Evolutionary conservation across 169 alveolate species (phyloP).

Genomic region (Eimeria acervulina): DNA sequence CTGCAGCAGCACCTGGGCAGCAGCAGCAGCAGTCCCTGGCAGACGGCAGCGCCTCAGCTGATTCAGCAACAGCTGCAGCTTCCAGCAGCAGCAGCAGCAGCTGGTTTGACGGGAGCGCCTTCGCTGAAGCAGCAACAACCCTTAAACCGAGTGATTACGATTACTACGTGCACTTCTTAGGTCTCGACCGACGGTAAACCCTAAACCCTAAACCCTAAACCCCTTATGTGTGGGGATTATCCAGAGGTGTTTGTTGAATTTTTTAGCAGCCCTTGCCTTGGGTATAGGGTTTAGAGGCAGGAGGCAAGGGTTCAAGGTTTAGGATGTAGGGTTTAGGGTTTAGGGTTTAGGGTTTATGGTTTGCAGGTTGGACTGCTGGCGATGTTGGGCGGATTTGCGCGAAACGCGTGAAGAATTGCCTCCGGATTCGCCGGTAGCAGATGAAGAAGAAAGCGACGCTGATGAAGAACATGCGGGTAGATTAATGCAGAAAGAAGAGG

Average conservation of each 20-base stretch:
- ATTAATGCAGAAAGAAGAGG: background rate
- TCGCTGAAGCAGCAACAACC: slow-evolving; percentile 33
- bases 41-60: background rate
- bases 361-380: slow-evolving; percentile 92
- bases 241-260: too few relatives aligned
- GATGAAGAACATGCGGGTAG: slow-evolving; percentile 90
- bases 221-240: background rate
- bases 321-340: background rate
- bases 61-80: slow-evolving; percentile 1
- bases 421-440: slow-evolving; percentile 86
- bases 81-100: slow-evolving; percentile 54
- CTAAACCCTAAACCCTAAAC: slow-evolving; percentile 51
- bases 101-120: slow-evolving; percentile 50
- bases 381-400: slow-evolving; percentile 90
- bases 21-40: slow-evolving; percentile 34
- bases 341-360: slow-evolving; percentile 33
- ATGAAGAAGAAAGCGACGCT: slow-evolving; percentile 85
- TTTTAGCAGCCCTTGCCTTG: too few relatives aligned
- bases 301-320: background rate
- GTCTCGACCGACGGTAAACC: slow-evolving; percentile 90
- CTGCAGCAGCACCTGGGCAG: slow-evolving; percentile 19
- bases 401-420: slow-evolving; percentile 90
- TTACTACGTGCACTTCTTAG: slow-evolving; percentile 94
- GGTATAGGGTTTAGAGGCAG: too few relatives aligned
- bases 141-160: slow-evolving; percentile 90